A percentile compares a stretch with the other conserved stretches of the same genome.
phyloP scores from a whole-genome alignment of 106 monocot species.

The Acorus gramineus region DNA sequence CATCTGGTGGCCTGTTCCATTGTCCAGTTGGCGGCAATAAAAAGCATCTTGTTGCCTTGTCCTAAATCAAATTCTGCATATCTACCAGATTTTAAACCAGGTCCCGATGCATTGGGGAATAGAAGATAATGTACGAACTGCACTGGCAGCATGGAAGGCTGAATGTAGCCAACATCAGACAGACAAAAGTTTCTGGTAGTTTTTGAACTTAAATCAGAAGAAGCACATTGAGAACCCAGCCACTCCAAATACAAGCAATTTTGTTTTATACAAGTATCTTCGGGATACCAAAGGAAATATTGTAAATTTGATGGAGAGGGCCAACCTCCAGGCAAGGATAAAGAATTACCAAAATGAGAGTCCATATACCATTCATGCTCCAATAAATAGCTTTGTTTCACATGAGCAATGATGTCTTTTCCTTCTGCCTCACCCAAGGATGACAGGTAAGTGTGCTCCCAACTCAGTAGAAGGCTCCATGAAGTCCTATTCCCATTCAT shows the following conservation, averaged over 20 bases:
- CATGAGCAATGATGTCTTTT: conserved; percentile 32
- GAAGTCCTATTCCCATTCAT: conserved; percentile 61
- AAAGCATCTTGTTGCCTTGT: conserved; percentile 47
- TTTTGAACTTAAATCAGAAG: conserved; percentile 24
- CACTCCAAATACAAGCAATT: conserved; percentile 66
- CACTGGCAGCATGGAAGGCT: conserved; percentile 30
- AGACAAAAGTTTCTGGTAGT: not conserved
- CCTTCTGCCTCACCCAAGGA: conserved; percentile 66
- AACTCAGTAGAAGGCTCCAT: conserved; percentile 92
- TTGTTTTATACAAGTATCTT: conserved; percentile 45
- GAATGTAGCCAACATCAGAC: conserved; percentile 6
- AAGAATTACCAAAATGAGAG: conserved; percentile 25
- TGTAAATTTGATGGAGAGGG: conserved; percentile 39
- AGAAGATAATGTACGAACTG: conserved; percentile 19
- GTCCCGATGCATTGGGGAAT: conserved; percentile 18
- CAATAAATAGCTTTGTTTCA: conserved; percentile 38
- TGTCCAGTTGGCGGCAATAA: conserved; percentile 76
- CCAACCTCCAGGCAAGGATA: conserved; percentile 70
- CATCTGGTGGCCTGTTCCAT: conserved; percentile 66
- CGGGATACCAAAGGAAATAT: conserved; percentile 50
- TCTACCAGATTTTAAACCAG: not conserved
- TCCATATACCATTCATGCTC: conserved; percentile 12
- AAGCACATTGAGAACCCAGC: conserved; percentile 52
- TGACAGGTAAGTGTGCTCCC: conserved; percentile 82
- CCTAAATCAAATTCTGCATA: conserved; percentile 21